Conservation (phyloP, 2,329 filamentous ascomycete species). For the Zymoseptoria tritici region DNA sequence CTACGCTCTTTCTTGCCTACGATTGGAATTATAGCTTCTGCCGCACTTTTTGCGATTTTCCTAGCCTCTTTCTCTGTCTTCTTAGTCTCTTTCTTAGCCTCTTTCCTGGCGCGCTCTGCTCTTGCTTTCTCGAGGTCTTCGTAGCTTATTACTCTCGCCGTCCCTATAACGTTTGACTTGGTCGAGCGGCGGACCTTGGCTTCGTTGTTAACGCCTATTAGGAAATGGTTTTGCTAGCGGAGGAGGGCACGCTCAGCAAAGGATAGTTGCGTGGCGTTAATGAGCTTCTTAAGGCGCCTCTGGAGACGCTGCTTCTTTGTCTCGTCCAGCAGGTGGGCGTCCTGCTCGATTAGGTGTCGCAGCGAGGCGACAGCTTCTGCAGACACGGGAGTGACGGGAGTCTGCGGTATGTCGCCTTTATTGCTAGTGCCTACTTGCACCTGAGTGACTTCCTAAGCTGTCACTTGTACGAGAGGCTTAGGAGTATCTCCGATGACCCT, state of each 20-base stretch:
- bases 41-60: no score
- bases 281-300: no score
- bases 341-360: neutral
- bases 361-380: neutral
- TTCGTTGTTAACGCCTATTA: slow-evolving; percentile 6
- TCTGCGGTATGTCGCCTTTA: neutral
- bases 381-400: neutral
- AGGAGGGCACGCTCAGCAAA: slow-evolving; percentile 11
- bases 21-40: no score
- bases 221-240: slow-evolving; percentile 1
- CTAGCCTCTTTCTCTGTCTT: no score
- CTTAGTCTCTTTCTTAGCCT: neutral
- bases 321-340: neutral
- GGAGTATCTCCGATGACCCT: neutral
- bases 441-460: neutral
- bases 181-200: slow-evolving; percentile 1
- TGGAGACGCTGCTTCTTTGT: neutral
- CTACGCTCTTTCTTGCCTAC: no score
- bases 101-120: neutral
- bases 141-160: slow-evolving; percentile 13
- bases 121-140: neutral
- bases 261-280: slow-evolving; percentile 20
- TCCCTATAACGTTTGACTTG: slow-evolving; percentile 5
- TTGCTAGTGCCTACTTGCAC: neutral
- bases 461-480: neutral